Percentiles rank a stretch among this genome's conserved stretches.
Conservation (phyloP, 163 green algal genomes). For the Scenedesmus sp. region DNA sequence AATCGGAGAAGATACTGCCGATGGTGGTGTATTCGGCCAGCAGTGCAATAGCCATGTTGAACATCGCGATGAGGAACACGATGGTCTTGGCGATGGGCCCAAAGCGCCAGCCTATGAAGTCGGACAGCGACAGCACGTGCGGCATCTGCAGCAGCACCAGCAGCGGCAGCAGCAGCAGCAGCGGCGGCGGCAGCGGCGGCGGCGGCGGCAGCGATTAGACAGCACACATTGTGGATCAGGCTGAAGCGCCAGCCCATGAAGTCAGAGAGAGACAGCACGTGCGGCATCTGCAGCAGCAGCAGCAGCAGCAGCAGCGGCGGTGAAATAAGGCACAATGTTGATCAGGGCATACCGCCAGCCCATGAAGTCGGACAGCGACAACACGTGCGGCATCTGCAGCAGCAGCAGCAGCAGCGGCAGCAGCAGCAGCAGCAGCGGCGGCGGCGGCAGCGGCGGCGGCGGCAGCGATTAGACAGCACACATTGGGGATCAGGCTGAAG, state of each 20-base stretch:
- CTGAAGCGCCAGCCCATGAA: constrained; percentile 68
- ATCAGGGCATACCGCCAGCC: constrained; percentile 62
- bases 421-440: neutral
- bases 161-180: constrained; percentile 47
- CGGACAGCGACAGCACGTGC: constrained; percentile 74
- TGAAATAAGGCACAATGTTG: neutral
- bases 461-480: no score
- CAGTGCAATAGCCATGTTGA: constrained; percentile 81
- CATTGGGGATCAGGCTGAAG: constrained; percentile 58
- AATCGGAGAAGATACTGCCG: constrained; percentile 74
- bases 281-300: constrained; percentile 48
- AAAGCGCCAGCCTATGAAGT: constrained; percentile 73
- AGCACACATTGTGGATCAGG: constrained; percentile 47
- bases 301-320: no score
- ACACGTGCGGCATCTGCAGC: constrained; percentile 65
- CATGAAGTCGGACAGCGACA: constrained; percentile 77
- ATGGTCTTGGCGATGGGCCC: constrained; percentile 59
- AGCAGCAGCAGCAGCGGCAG: no score
- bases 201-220: no score
- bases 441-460: neutral
- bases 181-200: neutral
- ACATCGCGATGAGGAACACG: constrained; percentile 65
- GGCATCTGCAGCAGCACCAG: constrained; percentile 68
- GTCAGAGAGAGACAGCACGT: constrained; percentile 78
- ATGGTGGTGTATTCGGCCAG: constrained; percentile 85